phyloP scores from a whole-genome alignment of 2,329 filamentous ascomycete genomes.

The Colletotrichum scovillei region DNA sequence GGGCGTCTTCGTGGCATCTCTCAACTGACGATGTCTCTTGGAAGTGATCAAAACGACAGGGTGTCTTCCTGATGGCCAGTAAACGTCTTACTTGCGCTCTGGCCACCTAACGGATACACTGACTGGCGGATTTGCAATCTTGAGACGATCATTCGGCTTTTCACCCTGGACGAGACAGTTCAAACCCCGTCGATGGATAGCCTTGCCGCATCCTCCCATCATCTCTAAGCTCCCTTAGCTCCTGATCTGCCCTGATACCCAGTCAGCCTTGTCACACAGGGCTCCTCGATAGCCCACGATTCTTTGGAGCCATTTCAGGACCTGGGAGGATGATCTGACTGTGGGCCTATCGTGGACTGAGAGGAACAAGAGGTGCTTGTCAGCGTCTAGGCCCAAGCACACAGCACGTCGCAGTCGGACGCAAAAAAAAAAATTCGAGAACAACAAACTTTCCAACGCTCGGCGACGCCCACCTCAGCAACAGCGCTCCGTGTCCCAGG shows the following conservation, averaged over 20 bases:
- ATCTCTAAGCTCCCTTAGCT: neutral
- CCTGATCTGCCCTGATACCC: neutral
- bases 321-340: constrained; percentile 13
- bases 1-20: neutral
- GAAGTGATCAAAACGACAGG: neutral
- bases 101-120: neutral
- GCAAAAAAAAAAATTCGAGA: neutral
- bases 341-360: constrained; percentile 23
- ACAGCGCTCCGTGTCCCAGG: constrained; percentile 11
- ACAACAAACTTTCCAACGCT: constrained; percentile 2
- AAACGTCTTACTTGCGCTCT: neutral
- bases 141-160: constrained; percentile 34
- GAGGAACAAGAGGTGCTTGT: constrained; percentile 2
- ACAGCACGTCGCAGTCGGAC: neutral
- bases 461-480: constrained; percentile 4
- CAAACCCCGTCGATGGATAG: constrained; percentile 25
- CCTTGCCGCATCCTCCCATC: constrained; percentile 15
- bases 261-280: constrained; percentile 20
- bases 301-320: constrained; percentile 7
- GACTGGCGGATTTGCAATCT: constrained; percentile 36
- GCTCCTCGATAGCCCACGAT: neutral
- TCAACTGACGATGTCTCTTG: constrained; percentile 3
- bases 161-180: constrained; percentile 16
- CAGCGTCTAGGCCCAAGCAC: constrained; percentile 5
- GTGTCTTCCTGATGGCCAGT: constrained; percentile 2